Evolutionary conservation across 2,329 filamentous ascomycete genomes (phyloP), one percentile per base, ranked within the genome.

Genomic region (Aureobasidium lini): DNA sequence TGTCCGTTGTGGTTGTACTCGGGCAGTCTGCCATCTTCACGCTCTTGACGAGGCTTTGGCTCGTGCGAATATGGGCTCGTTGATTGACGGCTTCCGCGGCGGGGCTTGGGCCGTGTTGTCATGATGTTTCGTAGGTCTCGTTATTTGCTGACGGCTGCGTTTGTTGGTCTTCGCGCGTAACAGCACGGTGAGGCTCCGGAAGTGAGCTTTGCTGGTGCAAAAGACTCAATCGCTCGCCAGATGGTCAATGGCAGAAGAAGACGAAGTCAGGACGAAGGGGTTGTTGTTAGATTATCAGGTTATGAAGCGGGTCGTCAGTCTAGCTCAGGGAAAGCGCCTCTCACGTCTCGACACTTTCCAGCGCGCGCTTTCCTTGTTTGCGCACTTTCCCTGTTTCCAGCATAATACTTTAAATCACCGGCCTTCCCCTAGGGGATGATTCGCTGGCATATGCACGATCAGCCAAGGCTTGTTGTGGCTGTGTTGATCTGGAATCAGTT

Each of bases 1-100:
- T 78, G 73, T 16, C 75, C 76, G 64, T 74, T 74, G 68, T 76
- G 73, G 61, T 78, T 78, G 67, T 73, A 72, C 13, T 42, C 65
- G 65, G 11, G 72, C 70, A 18, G 72, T 68, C 46, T 64, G 62
- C 37, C 62, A 29, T 57, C 43, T 57, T 63, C 59, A 32, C 64
- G 66, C 15, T 60, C 47, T 57, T 56, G 46, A 37, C 8, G 61
- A 32, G 37, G 39, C 18, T 61, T 61, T 23, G 59, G 59, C 23
- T 61, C 59, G 28, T 46, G 36, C 9, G 31, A 40, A 40, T 59
- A 60, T 18, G 32, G 43, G 16, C 47, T 36, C 6, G 59, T 34
- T 18, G 50, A 53, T 16, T 39, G 32, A 23, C 40, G 46, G 16
- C 53, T 43, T 18, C 57, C 29, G 23, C 44, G 52, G 28, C 42